Base-by-base conservation (phyloP, 106 monocot species). In the Phalaenopsis aphrodite region DNA sequence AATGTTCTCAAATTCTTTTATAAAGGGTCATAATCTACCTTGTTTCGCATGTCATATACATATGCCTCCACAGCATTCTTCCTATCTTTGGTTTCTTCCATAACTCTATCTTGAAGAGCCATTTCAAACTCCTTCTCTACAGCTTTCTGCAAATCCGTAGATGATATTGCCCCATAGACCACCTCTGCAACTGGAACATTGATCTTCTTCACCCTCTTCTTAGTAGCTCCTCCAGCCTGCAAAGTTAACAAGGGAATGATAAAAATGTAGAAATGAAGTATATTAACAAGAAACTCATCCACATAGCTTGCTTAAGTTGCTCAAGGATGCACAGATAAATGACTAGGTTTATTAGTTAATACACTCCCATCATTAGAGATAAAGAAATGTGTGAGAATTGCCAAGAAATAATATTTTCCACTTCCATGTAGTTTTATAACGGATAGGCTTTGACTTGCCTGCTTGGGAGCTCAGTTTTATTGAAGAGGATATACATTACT, bases 31-130 rank as follows among this genome's bases (percentile, higher is more conserved):
- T 57, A 75, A 39, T 71, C 30, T 73, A 88, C 96, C 80, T 98
- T 98, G 78, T 92, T 98, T 76, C 97, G 86, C 94, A 98, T 94
- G 78, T 94, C 94, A 86, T 94, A 98, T 23, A 98, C 92, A 83
- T 98, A 98, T 11, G 97, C 87, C 79, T 98, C 97, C 19, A 98
- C 97, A n/a, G 94, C 97, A 87, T 98, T 98, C 85, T 98, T 98
- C 79, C 81, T 98, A 81, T 98, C 94, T 46, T 98, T 98, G 15
- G 94, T 98, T 80, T 98, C 97, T 84, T 98, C 97, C 94, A 98
- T 98, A 9, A 98, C 89, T 77, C 90, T 86, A 65, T 98, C 97
- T 78, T 98, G 92, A 83, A 94, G 90, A 64, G 94, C 97, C 96
- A 96, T 96, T 52, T 93, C 89, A 82, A 88, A 91, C 79, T 96